Percentiles rank a stretch among this genome's conserved stretches.
phyloP scores from a whole-genome alignment of 2,329 filamentous ascomycete species.

The Botrytis pseudocinerea region DNA sequence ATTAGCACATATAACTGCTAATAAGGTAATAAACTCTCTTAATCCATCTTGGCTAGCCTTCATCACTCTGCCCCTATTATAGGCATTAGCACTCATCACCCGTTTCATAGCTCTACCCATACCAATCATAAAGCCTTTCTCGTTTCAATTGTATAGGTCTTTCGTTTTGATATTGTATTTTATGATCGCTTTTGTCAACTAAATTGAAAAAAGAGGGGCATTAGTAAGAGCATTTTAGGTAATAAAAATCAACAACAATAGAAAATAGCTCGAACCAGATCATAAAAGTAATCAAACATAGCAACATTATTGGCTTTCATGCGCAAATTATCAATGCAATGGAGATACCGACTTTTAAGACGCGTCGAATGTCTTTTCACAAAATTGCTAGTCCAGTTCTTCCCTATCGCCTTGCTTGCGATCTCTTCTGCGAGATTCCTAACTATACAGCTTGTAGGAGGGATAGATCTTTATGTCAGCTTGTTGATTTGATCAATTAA shows the following conservation, averaged over 20 bases:
- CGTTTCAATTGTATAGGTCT: not conserved
- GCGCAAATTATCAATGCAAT: not conserved
- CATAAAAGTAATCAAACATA: not conserved
- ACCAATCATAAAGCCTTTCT: not conserved
- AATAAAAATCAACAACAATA: not conserved
- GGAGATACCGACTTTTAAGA: not conserved
- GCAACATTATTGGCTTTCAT: not conserved
- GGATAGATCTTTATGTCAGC: not conserved
- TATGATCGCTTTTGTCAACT: not conserved
- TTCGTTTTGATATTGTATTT: not conserved
- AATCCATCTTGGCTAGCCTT: not conserved
- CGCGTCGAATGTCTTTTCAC: not conserved
- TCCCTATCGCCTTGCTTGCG: fast-evolving
- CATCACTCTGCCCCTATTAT: not conserved
- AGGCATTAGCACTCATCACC: not conserved
- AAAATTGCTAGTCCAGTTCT: not conserved
- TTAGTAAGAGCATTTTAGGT: not conserved
- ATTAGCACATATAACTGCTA: not conserved
- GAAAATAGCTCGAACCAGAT: not conserved
- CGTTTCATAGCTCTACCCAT: not conserved
- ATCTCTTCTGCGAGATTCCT: not conserved
- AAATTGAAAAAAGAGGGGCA: not conserved
- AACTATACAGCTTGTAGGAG: not conserved
- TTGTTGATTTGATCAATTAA: not conserved
- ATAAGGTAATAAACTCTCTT: not conserved